phyloP scores from a whole-genome alignment of 345 rosid species.

The Euclidium syriacum region DNA sequence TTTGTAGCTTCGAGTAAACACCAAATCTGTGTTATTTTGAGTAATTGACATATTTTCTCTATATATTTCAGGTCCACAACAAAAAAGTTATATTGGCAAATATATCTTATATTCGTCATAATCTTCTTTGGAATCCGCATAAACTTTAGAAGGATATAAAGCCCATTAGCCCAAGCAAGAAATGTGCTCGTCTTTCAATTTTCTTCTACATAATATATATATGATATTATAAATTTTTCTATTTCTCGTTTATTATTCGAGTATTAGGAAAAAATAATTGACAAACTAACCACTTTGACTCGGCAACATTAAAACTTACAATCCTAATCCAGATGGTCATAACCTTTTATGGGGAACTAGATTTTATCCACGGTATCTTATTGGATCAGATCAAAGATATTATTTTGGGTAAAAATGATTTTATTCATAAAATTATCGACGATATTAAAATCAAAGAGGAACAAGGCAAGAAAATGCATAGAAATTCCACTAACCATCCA shows the following conservation, averaged over 20 bases:
- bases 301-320: neutral
- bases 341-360: slow-evolving; percentile 13
- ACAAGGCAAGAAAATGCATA: slow-evolving; percentile 6
- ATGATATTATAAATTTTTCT: neutral
- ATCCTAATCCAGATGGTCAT: slow-evolving; percentile 22
- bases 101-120: neutral
- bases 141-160: neutral
- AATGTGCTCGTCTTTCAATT: neutral
- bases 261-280: slow-evolving; percentile 7
- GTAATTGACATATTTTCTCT: too few species aligned
- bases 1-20: too few species aligned
- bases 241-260: neutral
- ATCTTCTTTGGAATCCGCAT: neutral
- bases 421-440: neutral
- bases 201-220: neutral
- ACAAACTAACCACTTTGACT: slow-evolving; percentile 23
- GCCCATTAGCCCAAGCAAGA: neutral
- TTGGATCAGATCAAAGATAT: slow-evolving; percentile 2
- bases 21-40: too few species aligned
- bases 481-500: slow-evolving; percentile 34
- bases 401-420: neutral
- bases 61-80: too few species aligned
- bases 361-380: slow-evolving; percentile 14
- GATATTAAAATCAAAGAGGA: neutral
- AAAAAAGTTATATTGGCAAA: too few species aligned